phyloP scores from a whole-genome alignment of 2,329 filamentous ascomycete species.

The Cladophialophora chaetospira region DNA sequence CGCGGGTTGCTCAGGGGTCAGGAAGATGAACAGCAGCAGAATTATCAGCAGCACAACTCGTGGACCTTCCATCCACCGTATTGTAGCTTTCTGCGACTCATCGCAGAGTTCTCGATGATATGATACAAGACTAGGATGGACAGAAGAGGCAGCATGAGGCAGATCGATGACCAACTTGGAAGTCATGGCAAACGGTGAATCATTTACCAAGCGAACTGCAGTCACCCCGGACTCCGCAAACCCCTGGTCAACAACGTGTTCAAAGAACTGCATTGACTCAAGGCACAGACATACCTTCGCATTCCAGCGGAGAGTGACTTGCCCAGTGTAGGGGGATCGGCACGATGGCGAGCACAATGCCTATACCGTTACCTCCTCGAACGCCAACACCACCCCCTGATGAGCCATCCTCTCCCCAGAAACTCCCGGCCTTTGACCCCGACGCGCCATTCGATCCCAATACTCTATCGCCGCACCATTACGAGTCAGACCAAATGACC shows the following conservation, averaged over 20 bases:
- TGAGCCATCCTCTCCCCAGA: constrained; percentile 35
- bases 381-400: constrained; percentile 67
- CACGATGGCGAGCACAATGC: constrained; percentile 41
- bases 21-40: constrained; percentile 56
- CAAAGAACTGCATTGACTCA: not conserved
- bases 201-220: not conserved
- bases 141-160: not conserved
- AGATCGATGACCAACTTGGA: not conserved
- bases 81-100: constrained; percentile 18
- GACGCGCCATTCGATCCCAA: constrained; percentile 45
- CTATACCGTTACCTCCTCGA: constrained; percentile 62
- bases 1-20: constrained; percentile 47
- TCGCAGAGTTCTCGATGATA: constrained; percentile 16
- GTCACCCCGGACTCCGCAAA: no score
- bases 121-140: not conserved
- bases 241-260: not conserved
- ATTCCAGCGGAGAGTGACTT: constrained; percentile 2
- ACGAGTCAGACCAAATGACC: constrained; percentile 20
- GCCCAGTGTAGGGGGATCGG: not conserved
- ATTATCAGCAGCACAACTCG: constrained; percentile 52
- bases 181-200: not conserved
- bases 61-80: constrained; percentile 42
- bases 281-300: not conserved
- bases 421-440: constrained; percentile 31
- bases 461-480: constrained; percentile 48